phyloP scores from a whole-genome alignment of 345 rosid species.

The Salix suchowensis region DNA sequence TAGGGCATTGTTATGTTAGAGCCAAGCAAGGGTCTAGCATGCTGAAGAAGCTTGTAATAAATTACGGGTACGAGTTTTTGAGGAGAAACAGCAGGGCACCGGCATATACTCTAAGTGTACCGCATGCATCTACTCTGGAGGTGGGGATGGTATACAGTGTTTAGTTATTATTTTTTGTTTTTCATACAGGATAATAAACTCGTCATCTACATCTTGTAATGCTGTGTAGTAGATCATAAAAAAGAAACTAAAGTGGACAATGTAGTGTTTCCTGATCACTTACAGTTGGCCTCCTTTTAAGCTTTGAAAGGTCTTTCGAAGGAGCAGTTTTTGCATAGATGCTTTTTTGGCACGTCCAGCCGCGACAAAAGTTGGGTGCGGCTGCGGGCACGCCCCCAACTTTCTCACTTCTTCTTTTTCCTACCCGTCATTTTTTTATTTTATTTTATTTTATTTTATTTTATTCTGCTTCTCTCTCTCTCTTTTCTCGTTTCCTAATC shows the following conservation, averaged over 20 bases:
- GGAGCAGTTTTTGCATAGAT: background rate
- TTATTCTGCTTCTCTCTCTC: too few species aligned
- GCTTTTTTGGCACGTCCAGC: background rate
- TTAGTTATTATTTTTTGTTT: constrained; percentile 18
- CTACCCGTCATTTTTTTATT: background rate
- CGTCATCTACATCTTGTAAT: constrained; percentile 15
- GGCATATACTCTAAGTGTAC: constrained; percentile 42
- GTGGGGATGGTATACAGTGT: constrained; percentile 89
- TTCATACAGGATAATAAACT: constrained; percentile 4
- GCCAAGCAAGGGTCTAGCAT: constrained; percentile 77
- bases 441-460: too few species aligned
- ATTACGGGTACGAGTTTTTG: constrained; percentile 73
- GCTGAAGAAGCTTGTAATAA: constrained; percentile 60
- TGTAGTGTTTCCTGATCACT: background rate
- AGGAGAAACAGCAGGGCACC: constrained; percentile 73
- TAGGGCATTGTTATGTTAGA: constrained; percentile 74
- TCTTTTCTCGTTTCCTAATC: background rate
- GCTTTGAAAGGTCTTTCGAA: background rate
- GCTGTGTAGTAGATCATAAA: constrained; percentile 22
- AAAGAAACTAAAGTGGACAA: background rate
- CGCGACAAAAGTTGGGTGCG: too few species aligned
- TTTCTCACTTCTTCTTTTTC: too few species aligned
- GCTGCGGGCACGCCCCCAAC: too few species aligned
- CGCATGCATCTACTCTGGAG: constrained; percentile 82
- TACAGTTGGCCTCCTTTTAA: background rate